Evolutionary conservation across 2,329 filamentous ascomycete species (phyloP), one percentile per base, ranked within the genome.

Genomic region (Nemania sp.): DNA sequence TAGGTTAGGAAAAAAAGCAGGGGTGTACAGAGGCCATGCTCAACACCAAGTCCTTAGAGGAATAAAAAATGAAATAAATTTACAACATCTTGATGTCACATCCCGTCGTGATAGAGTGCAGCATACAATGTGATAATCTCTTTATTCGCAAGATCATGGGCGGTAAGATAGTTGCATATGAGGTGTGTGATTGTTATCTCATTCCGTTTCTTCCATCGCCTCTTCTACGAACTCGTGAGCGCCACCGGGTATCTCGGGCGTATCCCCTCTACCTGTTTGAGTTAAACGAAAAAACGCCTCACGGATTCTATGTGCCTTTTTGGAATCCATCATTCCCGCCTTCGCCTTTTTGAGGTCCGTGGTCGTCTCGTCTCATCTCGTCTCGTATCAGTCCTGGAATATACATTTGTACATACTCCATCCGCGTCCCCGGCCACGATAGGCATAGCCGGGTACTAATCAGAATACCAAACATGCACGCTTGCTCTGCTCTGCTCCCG

Each of bases 391-490:
- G n/a, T n/a, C n/a, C n/a, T n/a, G n/a, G 28, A 23, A 54, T 54
- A 11, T 54, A 54, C 47, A 50, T 20, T n/a, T 17, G 36, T 37
- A 24, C 37, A 42, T 26, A n/a, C n/a, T n/a, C n/a, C n/a, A n/a
- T n/a, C n/a, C n/a, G n/a, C n/a, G n/a, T n/a, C n/a, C n/a, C n/a
- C n/a, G n/a, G 17, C 19, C 7, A 26, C 9, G 28, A 31, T 31
- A 31, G 28, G 28, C 26, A 28, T 6, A 12, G 26, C 6, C 26
- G 12, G 26, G 26, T 28, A 31, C 28, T 33, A 45, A 43, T 52
- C 47, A 55, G 45, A 57, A 54, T 39, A 37, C 49, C 51, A 43
- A n/a, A 52, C 28, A 34, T 45, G 40, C 49, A 49, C 49, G 49
- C 54, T 54, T 57, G 41, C 44, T 49, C 31, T 43, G 19, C 54